Evolutionary conservation across 257 asterid species (phyloP), one percentile per base, ranked within the genome.

Genomic region (Solanum rostratum): DNA sequence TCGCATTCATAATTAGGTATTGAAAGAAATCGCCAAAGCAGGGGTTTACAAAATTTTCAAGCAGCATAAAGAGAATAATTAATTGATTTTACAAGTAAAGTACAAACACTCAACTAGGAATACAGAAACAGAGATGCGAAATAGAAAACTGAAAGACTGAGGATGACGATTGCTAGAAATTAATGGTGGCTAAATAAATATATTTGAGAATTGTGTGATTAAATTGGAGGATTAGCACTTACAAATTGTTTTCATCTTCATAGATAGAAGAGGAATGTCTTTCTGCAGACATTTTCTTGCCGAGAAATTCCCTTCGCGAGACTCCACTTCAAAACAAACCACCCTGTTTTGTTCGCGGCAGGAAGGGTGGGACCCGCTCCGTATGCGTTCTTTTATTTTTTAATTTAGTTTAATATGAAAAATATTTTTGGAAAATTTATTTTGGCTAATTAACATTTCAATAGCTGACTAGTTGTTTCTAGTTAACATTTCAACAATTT

Each of bases 201-300:
- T 55, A 39, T 20, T 33, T 2, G 49, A 82, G 24, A 59, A 70
- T 37, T 69, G 24, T 19, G 79, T 4, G 79, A 70, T 6, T 70
- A 41, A 33, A 62, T 59, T 19, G 7, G 39, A 82, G 30, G 4
- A 52, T 4, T 29, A 43, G 65, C 27, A 43, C 83, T 76, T 79
- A 84, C 86, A 84, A 27, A 49, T 63, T 74, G 74, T 20, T 84
- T 24, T 84, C 86, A 10, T 43, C 91, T 84, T 89, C 93, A 81
- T 82, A 89, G 60, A 79, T 46, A 55, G 92, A 87, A 74, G 92
- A 86, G 24, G 87, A 65, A 78, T 85, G 92, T 85, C 97, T 86
- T 16, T 93, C 97, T 43, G 59, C 83, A 22, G 97, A 90, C 94
- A 91, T 90, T 82, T 80, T 76, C 55, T 46, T 59, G 19, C 41